Base-by-base conservation (phyloP, 129 eudicot genomes). In the Gnaphalium uliginosum region DNA sequence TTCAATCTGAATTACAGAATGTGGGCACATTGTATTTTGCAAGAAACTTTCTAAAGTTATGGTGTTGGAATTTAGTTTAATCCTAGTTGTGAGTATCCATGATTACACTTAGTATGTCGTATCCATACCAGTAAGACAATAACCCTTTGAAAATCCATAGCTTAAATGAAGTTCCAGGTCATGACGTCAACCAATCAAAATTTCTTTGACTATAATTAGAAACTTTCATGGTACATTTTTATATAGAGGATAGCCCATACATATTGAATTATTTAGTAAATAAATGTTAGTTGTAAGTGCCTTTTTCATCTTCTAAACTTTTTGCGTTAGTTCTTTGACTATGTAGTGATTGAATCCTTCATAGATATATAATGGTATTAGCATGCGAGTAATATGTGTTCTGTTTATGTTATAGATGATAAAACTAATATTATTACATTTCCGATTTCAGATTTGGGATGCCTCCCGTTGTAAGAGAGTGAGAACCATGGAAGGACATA, bases 401-500 rank as follows among this genome's bases (percentile, higher is more conserved):
- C 18, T 46, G 53, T 11, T 11, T 46, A 14, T 43, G 17, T 46
- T 13, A 46, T 46, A 46, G 18, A 46, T 46, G 18, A 46, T 14
- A 46, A 43, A 11, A 46, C 18, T 11, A 46, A 46, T 46, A 9
- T 25, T 11, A 57, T 21, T 0, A 25, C 25, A 0, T 51, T 32
- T 76, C 26, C 13, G 0, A 63, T 32, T 27, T 48, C 65, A 93
- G 98, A 87, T 94, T 15, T 94, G 98, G 98, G 98, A 94, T 77
- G 96, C 98, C 21, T 79, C 98, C 66, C 93, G 91, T 60, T 89
- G 96, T 71, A 90, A 90, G 84, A 90, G 86, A 68, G 68, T 94
- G 21, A 89, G 98, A 85, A 90, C 89, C 6, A 88, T 94, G 98
- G 96, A 94, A 79, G 98, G 98, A 32, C 98, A 94, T 82, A 86